Evolutionary conservation across 169 alveolate species (phyloP).

Genomic region (Nephromyces sp.): DNA sequence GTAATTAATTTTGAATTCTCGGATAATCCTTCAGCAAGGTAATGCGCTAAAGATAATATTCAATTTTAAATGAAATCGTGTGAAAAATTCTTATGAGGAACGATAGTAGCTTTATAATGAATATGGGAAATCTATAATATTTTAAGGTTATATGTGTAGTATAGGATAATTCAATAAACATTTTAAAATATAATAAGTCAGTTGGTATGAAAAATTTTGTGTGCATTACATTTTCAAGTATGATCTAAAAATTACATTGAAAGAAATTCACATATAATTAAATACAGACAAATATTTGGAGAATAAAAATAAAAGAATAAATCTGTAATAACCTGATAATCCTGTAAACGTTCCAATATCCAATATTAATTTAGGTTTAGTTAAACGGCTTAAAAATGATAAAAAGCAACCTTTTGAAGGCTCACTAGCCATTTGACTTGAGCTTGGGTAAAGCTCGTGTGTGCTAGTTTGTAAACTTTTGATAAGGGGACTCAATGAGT

Average conservation of each 20-base stretch:
- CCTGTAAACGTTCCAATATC: slow-evolving; percentile 37
- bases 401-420: slow-evolving; percentile 20
- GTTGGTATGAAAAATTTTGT: not conserved
- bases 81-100: no score
- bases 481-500: not conserved
- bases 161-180: not conserved
- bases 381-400: slow-evolving; percentile 17
- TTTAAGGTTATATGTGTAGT: not conserved
- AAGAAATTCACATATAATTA: not conserved
- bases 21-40: no score
- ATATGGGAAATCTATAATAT: no score
- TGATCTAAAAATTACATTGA: not conserved
- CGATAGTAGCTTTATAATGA: no score
- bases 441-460: not conserved
- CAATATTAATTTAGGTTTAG: slow-evolving; percentile 24
- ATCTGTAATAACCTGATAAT: slow-evolving; percentile 14
- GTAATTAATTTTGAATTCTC: no score
- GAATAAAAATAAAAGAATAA: not conserved
- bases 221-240: not conserved
- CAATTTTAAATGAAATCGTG: no score
- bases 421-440: slow-evolving; percentile 11
- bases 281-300: not conserved
- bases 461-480: not conserved
- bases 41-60: no score
- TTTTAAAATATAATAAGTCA: not conserved